phyloP scores from a whole-genome alignment of 345 rosid species.

The Turnera subulata region DNA sequence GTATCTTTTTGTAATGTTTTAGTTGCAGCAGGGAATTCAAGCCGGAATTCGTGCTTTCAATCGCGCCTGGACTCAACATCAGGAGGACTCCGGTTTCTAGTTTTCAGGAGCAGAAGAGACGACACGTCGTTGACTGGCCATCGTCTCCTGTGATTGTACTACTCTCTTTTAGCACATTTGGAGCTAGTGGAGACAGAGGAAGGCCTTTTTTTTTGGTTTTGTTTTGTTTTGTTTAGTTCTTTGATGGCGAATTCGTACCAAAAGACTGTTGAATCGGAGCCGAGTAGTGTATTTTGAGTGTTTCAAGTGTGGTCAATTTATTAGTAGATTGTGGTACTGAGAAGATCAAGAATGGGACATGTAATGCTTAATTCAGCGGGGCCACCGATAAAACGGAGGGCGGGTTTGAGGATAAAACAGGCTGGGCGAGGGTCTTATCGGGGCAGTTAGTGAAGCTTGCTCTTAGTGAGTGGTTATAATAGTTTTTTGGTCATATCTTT shows the following conservation, averaged over 20 bases:
- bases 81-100: no score
- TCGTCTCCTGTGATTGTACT: no score
- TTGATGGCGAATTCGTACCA: conserved; percentile 3
- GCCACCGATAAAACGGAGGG: conserved; percentile 48
- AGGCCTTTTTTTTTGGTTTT: not conserved
- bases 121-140: no score
- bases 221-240: not conserved
- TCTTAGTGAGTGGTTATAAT: conserved; percentile 10
- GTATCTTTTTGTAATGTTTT: no score
- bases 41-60: no score
- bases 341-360: conserved; percentile 29
- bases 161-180: not conserved
- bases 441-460: conserved; percentile 38
- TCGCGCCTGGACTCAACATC: no score
- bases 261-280: conserved; percentile 2
- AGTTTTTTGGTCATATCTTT: conserved; percentile 8
- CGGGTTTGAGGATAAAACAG: conserved; percentile 45
- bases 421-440: conserved; percentile 64
- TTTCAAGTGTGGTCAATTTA: conserved; percentile 5
- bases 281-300: not conserved
- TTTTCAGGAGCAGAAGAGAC: no score
- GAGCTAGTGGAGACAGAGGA: not conserved
- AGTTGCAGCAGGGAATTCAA: no score
- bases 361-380: conserved; percentile 34
- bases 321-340: not conserved